phyloP scores from a whole-genome alignment of 1,284 basidiomycete genomes.

The Ustilago xerochloae region DNA sequence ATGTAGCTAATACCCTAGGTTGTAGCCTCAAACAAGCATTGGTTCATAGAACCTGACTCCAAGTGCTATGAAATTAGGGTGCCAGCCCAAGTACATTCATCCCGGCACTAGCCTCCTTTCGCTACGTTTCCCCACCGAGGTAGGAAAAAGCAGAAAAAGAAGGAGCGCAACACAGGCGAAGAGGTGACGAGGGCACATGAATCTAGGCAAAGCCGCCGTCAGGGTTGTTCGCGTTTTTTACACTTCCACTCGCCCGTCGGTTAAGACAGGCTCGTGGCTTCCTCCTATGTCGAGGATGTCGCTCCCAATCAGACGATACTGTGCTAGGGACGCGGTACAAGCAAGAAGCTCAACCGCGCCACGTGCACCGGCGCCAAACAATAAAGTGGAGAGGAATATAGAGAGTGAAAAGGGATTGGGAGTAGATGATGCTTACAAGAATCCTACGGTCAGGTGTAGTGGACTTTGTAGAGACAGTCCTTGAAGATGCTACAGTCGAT shows the following conservation, averaged over 20 bases:
- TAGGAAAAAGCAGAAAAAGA: neutral
- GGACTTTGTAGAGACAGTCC: neutral
- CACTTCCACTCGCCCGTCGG: constrained; percentile 54
- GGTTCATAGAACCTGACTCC: constrained; percentile 54
- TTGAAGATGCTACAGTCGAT: no score
- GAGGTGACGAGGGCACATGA: constrained; percentile 53
- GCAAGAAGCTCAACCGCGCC: constrained; percentile 43
- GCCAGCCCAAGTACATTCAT: constrained; percentile 54
- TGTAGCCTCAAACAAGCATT: constrained; percentile 54
- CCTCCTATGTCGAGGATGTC: constrained; percentile 49
- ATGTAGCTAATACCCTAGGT: constrained; percentile 52
- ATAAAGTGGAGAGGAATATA: neutral
- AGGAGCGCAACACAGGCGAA: constrained; percentile 39
- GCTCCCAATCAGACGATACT: constrained; percentile 58
- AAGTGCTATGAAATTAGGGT: constrained; percentile 60
- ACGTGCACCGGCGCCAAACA: constrained; percentile 48
- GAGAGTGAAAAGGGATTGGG: neutral
- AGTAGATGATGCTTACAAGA: constrained; percentile 25
- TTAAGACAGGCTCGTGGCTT: constrained; percentile 49
- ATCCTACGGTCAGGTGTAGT: constrained; percentile 6
- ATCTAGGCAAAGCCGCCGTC: constrained; percentile 58
- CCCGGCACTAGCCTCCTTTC: constrained; percentile 19
- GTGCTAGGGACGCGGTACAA: constrained; percentile 49
- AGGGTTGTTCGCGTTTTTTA: constrained; percentile 53
- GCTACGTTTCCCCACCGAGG: neutral